A percentile compares a stretch with the other conserved stretches of the same genome.
Evolutionary conservation across 805 yeast species (phyloP).

Genomic region (Lachancea nothofagi): DNA sequence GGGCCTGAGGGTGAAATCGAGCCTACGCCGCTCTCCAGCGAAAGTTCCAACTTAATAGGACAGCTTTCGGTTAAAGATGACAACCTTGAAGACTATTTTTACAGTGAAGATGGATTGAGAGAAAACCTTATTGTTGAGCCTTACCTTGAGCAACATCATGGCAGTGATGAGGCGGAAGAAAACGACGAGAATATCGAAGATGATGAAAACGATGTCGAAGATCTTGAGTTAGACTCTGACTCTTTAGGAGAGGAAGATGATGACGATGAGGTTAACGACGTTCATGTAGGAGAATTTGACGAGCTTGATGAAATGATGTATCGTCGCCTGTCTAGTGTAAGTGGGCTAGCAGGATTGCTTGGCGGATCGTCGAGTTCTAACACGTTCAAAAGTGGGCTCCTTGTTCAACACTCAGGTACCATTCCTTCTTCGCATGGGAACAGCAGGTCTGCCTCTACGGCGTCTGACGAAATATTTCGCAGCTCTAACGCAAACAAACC

Average conservation of each 20-base stretch:
- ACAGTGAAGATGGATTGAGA: conserved; percentile 6
- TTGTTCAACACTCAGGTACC: not conserved
- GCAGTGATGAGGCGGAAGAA: too few species aligned
- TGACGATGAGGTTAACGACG: conserved; percentile 24
- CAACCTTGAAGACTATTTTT: conserved; percentile 12
- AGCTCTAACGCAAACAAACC: not conserved
- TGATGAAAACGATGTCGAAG: conserved; percentile 10
- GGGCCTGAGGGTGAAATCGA: not conserved
- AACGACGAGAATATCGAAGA: too few species aligned
- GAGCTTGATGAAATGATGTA: conserved; percentile 31
- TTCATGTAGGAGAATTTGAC: conserved; percentile 27
- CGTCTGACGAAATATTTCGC: not conserved
- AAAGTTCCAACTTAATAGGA: conserved; percentile 6
- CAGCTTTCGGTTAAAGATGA: conserved; percentile 7
- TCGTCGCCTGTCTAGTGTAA: conserved; percentile 17
- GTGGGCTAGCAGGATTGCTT: conserved; percentile 3
- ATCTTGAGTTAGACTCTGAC: conserved; percentile 9
- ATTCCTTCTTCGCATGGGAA: not conserved
- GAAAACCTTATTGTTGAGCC: not conserved
- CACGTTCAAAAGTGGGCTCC: not conserved
- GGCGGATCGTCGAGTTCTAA: conserved; percentile 6
- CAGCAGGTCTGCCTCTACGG: not conserved
- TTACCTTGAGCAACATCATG: not conserved
- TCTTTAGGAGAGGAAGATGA: conserved; percentile 13
- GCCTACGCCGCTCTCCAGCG: conserved; percentile 1